Evolutionary conservation across 208 protist species (phyloP).

Genomic region (Crithidia fasciculata): DNA sequence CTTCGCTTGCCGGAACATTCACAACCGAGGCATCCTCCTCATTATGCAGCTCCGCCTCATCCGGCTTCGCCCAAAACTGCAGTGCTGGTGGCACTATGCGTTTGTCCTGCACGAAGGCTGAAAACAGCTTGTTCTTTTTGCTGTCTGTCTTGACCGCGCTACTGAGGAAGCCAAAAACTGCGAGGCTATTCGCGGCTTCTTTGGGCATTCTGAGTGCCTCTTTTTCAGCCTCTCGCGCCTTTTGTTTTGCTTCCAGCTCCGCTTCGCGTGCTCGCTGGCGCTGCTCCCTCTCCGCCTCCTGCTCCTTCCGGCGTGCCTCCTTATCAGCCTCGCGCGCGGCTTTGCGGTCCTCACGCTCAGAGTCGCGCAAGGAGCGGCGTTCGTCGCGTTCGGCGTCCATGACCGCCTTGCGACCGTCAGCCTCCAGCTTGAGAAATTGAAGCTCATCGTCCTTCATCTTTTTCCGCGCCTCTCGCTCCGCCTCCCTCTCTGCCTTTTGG

Average conservation of each 20-base stretch:
- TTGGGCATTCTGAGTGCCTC: conserved; percentile 20
- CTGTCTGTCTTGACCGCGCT: conserved; percentile 33
- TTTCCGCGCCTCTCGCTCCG: conserved; percentile 26
- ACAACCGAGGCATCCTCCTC: conserved; percentile 33
- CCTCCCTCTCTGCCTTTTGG: conserved; percentile 26
- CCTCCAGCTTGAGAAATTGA: conserved; percentile 21
- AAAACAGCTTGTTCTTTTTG: conserved; percentile 71
- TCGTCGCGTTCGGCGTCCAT: conserved; percentile 21
- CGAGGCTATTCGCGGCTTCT: conserved; percentile 40
- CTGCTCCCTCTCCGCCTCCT: conserved; percentile 29
- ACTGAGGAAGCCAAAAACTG: conserved; percentile 71
- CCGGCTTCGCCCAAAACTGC: conserved; percentile 58
- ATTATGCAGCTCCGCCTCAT: not conserved
- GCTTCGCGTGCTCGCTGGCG: conserved; percentile 18
- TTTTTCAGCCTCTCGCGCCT: conserved; percentile 29
- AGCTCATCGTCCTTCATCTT: conserved; percentile 27
- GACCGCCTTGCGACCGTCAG: conserved; percentile 19
- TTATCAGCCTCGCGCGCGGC: conserved; percentile 27
- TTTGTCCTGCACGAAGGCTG: conserved; percentile 81
- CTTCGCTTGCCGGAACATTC: conserved; percentile 4
- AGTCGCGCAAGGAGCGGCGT: conserved; percentile 19
- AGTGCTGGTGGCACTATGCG: conserved; percentile 65
- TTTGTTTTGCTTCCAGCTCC: conserved; percentile 25
- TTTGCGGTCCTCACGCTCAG: conserved; percentile 29
- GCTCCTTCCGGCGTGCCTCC: conserved; percentile 34